Conservation (phyloP, 2,329 filamentous ascomycete genomes). For the Botrytis fragariae region DNA sequence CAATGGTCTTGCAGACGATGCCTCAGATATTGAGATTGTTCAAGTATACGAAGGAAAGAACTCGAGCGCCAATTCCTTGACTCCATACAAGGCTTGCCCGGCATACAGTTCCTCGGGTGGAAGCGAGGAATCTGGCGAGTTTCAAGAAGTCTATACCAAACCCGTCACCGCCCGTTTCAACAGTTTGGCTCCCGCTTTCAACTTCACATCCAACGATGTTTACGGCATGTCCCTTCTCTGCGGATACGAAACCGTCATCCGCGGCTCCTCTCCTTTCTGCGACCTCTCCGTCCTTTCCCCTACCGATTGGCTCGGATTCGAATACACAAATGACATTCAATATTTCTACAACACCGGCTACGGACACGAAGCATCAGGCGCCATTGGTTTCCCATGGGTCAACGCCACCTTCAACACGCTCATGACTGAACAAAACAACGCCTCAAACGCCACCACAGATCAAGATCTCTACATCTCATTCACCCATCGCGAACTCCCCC, state of each 20-base stretch:
- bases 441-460: conserved; percentile 35
- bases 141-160: conserved; percentile 46
- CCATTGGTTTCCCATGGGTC: conserved; percentile 52
- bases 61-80: conserved; percentile 51
- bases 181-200: conserved; percentile 47
- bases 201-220: conserved; percentile 51
- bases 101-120: conserved; percentile 50
- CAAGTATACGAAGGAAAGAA: conserved; percentile 47
- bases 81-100: conserved; percentile 52
- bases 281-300: conserved; percentile 44
- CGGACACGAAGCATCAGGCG: conserved; percentile 46
- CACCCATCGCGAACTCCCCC: conserved; percentile 55
- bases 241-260: conserved; percentile 51
- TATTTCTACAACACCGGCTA: conserved; percentile 54
- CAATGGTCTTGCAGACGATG: conserved; percentile 45
- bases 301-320: conserved; percentile 49
- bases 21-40: conserved; percentile 45
- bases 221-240: conserved; percentile 51
- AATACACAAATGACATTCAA: conserved; percentile 50
- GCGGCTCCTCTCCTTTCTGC: conserved; percentile 49
- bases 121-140: conserved; percentile 44
- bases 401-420: conserved; percentile 48
- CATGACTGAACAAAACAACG: conserved; percentile 34
- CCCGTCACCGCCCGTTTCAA: conserved; percentile 50
- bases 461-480: conserved; percentile 55